Conservation (phyloP, 2,329 filamentous ascomycete genomes). For the Verticillium nubilum region DNA sequence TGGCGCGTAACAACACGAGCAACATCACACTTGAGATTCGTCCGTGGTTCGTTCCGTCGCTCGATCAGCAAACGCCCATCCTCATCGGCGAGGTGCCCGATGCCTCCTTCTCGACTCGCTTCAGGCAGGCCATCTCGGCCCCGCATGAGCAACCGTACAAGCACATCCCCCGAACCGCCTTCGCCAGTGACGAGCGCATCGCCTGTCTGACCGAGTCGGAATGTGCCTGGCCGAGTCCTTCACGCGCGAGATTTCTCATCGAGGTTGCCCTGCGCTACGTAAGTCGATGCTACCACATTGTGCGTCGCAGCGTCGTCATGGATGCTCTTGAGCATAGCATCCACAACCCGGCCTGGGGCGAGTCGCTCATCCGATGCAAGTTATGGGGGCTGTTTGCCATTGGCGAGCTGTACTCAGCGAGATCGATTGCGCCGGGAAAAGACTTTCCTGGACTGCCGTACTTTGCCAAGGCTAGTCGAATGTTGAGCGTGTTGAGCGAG, state of each 20-base stretch:
- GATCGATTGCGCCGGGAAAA: conserved; percentile 23
- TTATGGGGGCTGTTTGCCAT: conserved; percentile 39
- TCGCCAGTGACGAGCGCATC: conserved; percentile 23
- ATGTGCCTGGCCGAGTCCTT: conserved; percentile 30
- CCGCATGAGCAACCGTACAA: conserved; percentile 14
- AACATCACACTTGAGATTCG: conserved; percentile 15
- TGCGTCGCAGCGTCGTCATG: conserved; percentile 29
- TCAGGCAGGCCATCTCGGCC: conserved; percentile 26
- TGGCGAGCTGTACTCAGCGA: conserved; percentile 37
- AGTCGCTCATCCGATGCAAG: conserved; percentile 30
- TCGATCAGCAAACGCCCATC: conserved; percentile 25
- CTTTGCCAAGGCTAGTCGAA: conserved; percentile 32
- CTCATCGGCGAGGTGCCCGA: conserved; percentile 30
- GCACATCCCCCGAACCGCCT: conserved; percentile 27
- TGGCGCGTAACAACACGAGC: conserved; percentile 8
- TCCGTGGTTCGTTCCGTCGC: conserved; percentile 29
- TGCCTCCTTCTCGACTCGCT: conserved; percentile 28
- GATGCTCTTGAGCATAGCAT: conserved; percentile 30
- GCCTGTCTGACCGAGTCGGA: conserved; percentile 21
- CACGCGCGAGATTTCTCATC: conserved; percentile 28
- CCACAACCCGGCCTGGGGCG: conserved; percentile 24
- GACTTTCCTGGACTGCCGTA: conserved; percentile 37
- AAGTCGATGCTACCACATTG: conserved; percentile 34
- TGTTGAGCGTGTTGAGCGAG: conserved; percentile 33
- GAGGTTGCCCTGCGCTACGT: conserved; percentile 35